phyloP scores from a whole-genome alignment of 2,329 filamentous ascomycete genomes.

The Fusarium devonianum region DNA sequence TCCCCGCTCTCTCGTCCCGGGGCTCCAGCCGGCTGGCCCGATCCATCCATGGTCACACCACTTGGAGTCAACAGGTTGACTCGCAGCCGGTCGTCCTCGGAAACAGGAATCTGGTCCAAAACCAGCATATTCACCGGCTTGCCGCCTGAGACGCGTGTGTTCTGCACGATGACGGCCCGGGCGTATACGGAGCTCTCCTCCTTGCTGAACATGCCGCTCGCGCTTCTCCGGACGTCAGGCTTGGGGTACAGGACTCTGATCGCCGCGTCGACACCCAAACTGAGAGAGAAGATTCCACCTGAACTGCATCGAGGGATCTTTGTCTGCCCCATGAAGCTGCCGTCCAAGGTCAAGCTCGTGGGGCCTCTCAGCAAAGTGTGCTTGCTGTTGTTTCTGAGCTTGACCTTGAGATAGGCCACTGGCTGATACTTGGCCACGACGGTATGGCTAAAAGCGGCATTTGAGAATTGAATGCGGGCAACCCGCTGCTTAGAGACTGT shows the following conservation, averaged over 20 bases:
- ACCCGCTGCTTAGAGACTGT: slow-evolving; percentile 66
- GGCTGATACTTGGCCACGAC: slow-evolving; percentile 67
- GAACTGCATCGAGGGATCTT: slow-evolving; percentile 62
- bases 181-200: slow-evolving; percentile 60
- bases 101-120: slow-evolving; percentile 68
- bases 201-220: slow-evolving; percentile 61
- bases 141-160: slow-evolving; percentile 52
- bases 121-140: slow-evolving; percentile 58
- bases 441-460: slow-evolving; percentile 63
- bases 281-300: slow-evolving; percentile 60
- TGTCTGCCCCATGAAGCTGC: slow-evolving; percentile 66
- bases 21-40: slow-evolving; percentile 48
- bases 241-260: slow-evolving; percentile 63
- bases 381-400: slow-evolving; percentile 62
- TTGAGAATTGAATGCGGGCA: slow-evolving; percentile 59
- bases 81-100: slow-evolving; percentile 64
- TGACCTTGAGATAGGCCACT: slow-evolving; percentile 66
- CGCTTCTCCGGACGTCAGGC: slow-evolving; percentile 60
- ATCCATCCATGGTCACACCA: slow-evolving; percentile 53
- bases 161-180: slow-evolving; percentile 58
- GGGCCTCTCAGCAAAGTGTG: slow-evolving; percentile 63
- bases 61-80: slow-evolving; percentile 59
- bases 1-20: slow-evolving; percentile 42
- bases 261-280: slow-evolving; percentile 66
- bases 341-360: slow-evolving; percentile 68